Conservation (phyloP, 75 land plant genomes). For the Cupressus sempervirens region DNA sequence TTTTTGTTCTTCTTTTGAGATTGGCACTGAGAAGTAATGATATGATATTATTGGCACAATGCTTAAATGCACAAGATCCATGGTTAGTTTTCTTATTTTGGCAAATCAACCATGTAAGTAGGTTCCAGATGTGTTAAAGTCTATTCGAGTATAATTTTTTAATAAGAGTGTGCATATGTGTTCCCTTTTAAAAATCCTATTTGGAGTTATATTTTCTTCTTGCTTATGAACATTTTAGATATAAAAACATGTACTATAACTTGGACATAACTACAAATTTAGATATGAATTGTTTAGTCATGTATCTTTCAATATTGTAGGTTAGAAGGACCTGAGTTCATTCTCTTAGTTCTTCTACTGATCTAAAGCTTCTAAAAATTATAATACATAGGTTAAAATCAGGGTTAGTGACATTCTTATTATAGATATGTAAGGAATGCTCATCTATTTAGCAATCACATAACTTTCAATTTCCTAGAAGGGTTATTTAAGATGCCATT, state of each 20-base stretch:
- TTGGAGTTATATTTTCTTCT: not conserved
- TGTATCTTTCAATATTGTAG: not conserved
- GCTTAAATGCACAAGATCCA: slow-evolving; percentile 20
- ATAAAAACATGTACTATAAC: not conserved
- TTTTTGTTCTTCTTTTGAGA: slow-evolving; percentile 29
- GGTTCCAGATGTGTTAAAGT: not conserved
- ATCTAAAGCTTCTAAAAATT: slow-evolving; percentile 17
- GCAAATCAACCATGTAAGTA: not conserved
- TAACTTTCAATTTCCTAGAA: not conserved
- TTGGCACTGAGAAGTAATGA: slow-evolving; percentile 39
- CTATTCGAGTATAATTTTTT: not conserved
- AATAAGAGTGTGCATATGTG: not conserved
- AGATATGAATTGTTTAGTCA: too few relatives aligned
- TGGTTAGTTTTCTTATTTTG: slow-evolving; percentile 10
- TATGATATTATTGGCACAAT: slow-evolving; percentile 22
- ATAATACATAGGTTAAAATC: slow-evolving; percentile 26
- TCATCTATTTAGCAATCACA: not conserved
- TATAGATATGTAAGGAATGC: not conserved
- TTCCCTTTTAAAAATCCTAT: not conserved
- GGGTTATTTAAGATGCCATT: not conserved
- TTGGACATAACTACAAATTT: not conserved
- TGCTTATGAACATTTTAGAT: not conserved
- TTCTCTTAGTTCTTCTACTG: slow-evolving; percentile 9
- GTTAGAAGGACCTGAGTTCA: slow-evolving; percentile 28
- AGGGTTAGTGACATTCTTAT: not conserved